Evolutionary conservation across 352 stramenopile genomes (phyloP).

Genomic region (Blastocystis sp.): DNA sequence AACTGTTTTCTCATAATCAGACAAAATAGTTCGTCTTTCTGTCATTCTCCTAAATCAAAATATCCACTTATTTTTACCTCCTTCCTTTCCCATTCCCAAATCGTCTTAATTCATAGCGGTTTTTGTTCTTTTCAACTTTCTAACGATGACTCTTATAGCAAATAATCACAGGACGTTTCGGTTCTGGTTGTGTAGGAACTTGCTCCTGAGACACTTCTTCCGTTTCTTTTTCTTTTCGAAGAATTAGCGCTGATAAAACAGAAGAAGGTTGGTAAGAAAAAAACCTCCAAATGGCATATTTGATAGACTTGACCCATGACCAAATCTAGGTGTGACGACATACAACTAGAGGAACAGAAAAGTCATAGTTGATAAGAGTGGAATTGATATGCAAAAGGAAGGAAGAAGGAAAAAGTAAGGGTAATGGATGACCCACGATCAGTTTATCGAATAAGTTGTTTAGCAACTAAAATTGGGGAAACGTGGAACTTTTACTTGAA

Average conservation of each 20-base stretch:
- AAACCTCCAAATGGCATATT: not conserved
- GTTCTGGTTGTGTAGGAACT: not conserved
- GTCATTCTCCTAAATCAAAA: too few relatives aligned
- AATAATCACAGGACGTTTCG: not conserved
- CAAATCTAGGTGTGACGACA: not conserved
- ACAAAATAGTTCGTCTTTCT: not conserved
- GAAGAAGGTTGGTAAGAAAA: not conserved
- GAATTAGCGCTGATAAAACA: not conserved
- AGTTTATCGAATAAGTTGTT: constrained; percentile 18
- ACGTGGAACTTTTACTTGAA: not conserved
- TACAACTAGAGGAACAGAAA: not conserved
- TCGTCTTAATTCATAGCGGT: not conserved
- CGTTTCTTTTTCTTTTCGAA: not conserved
- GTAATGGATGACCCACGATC: not conserved
- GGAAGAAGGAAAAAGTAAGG: not conserved
- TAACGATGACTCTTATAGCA: not conserved
- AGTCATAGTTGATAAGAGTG: constrained; percentile 36
- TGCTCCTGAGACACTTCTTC: not conserved
- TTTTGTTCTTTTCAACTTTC: not conserved
- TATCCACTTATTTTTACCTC: too few relatives aligned
- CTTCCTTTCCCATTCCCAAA: too few relatives aligned
- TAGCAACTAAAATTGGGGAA: not conserved
- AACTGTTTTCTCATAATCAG: not conserved
- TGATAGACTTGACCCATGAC: not conserved
- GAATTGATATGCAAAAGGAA: not conserved